phyloP scores from a whole-genome alignment of 2,329 filamentous ascomycete species.

The Acephala macrosclerotiorum region DNA sequence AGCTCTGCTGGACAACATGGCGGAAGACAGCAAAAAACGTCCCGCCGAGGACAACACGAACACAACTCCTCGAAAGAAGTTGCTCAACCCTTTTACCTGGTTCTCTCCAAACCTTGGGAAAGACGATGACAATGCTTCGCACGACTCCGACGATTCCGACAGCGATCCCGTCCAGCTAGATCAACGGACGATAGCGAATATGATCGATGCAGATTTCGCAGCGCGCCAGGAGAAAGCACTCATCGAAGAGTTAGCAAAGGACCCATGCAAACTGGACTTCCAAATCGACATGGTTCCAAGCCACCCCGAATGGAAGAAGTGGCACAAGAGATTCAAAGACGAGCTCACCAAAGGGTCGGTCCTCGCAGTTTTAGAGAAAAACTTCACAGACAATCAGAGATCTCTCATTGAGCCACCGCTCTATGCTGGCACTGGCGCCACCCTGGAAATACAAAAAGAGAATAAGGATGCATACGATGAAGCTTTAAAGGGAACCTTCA shows the following conservation, averaged over 20 bases:
- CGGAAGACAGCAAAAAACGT: background rate
- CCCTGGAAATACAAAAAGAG: conserved; percentile 31
- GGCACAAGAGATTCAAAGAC: conserved; percentile 15
- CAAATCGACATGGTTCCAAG: conserved; percentile 30
- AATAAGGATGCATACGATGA: conserved; percentile 30
- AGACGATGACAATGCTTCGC: background rate
- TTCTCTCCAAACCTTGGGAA: background rate
- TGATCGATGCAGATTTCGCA: background rate
- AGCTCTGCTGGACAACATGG: background rate
- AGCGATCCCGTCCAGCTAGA: background rate
- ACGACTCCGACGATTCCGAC: background rate
- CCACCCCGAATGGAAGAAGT: conserved; percentile 26
- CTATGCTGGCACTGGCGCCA: conserved; percentile 9
- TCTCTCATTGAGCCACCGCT: conserved; percentile 23
- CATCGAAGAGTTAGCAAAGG: background rate
- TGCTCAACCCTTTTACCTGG: background rate
- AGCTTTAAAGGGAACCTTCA: conserved; percentile 20
- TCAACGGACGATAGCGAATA: background rate
- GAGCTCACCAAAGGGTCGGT: conserved; percentile 14
- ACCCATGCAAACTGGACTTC: conserved; percentile 1
- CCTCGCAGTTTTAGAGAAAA: conserved; percentile 18
- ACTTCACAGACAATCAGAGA: background rate
- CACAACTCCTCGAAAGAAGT: background rate
- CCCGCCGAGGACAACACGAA: background rate
- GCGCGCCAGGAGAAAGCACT: background rate